Conservation (phyloP, 1,284 basidiomycete species). For the Inonotus obliquus region DNA sequence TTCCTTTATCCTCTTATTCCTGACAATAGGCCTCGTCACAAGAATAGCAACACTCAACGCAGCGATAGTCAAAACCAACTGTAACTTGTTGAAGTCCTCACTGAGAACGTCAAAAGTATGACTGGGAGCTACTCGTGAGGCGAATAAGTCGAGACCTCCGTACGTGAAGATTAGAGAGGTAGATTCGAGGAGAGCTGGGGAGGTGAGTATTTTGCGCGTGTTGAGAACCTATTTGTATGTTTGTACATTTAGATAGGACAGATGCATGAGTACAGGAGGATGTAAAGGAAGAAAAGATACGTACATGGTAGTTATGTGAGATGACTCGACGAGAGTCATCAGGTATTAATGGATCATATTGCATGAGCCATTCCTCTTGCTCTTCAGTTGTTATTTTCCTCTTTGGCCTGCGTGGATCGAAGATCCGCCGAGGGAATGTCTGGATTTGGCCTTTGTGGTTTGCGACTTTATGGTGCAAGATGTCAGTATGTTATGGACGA, state of each 20-base stretch:
- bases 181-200: slow-evolving; percentile 86
- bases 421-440: slow-evolving; percentile 65
- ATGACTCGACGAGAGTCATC: slow-evolving; percentile 72
- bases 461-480: slow-evolving; percentile 49
- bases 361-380: slow-evolving; percentile 80
- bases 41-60: slow-evolving; percentile 72
- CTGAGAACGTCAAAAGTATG: slow-evolving; percentile 92
- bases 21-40: slow-evolving; percentile 72
- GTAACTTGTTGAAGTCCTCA: slow-evolving; percentile 89
- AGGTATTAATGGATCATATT: slow-evolving; percentile 78
- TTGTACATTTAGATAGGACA: neutral
- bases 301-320: slow-evolving; percentile 74
- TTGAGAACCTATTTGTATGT: slow-evolving; percentile 54
- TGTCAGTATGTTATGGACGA: neutral
- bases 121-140: slow-evolving; percentile 79
- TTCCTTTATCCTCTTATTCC: slow-evolving; percentile 57
- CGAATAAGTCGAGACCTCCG: slow-evolving; percentile 80
- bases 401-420: slow-evolving; percentile 84
- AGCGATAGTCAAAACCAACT: slow-evolving; percentile 80
- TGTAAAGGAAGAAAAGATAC: slow-evolving; percentile 20
- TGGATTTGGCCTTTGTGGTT: slow-evolving; percentile 74
- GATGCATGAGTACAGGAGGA: neutral
- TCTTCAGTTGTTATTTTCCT: slow-evolving; percentile 77
- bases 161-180: slow-evolving; percentile 86
- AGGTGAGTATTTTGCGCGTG: slow-evolving; percentile 60